Evolutionary conservation across 768 basidiomycete genomes (phyloP), one percentile per base, ranked within the genome.

Genomic region (Porphyrellus cyaneotinctus): DNA sequence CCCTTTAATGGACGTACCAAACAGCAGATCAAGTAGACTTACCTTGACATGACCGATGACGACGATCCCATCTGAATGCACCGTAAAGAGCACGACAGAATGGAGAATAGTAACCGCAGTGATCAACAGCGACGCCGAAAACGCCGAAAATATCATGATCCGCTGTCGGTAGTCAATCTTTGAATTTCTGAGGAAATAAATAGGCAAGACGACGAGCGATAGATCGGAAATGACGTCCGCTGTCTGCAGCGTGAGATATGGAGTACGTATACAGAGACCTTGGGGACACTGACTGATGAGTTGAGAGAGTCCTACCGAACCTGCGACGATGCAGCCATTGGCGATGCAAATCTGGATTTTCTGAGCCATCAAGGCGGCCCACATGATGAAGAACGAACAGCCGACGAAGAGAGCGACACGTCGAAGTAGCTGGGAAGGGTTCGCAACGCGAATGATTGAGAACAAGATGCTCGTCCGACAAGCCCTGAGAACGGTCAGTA

Each of bases 41-140:
- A 56, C 66, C 53, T 61, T 65, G 43, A 58, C 54, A 13, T 69
- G 65, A 0, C 35, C 58, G 13, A 67, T 53, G 41, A 69, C 31
- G 28, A 60, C 31, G 13, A 37, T 57, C 2, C 49, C 57, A 0
- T 2, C 32, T 4, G 54, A 53, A 0, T 4, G 3, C 13, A 24
- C 20, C 10, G 38, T 44, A 4, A 59, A 33, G 5, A 67, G 44
- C 14, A 47, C 13, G 18, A 20, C 12, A 1, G 58, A 60, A 30
- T 67, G 57, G 2, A 65, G 14, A 4, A 67, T 54, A 2, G 58
- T 55, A 24, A 69, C 31, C 3, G 15, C 57, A 5, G 58, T 63
- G 18, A 63, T 59, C 46, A 54, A 24, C 31, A 56, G 6, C 12
- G 63, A 58, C 0, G 65, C 60, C 20, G 52, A 58, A 15, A 69